These are phyloP conservation scores for Magnusiomyces tetraspermus DNA, from an alignment of 1,139 yeast species.

Conservation along the genomic window DNA sequence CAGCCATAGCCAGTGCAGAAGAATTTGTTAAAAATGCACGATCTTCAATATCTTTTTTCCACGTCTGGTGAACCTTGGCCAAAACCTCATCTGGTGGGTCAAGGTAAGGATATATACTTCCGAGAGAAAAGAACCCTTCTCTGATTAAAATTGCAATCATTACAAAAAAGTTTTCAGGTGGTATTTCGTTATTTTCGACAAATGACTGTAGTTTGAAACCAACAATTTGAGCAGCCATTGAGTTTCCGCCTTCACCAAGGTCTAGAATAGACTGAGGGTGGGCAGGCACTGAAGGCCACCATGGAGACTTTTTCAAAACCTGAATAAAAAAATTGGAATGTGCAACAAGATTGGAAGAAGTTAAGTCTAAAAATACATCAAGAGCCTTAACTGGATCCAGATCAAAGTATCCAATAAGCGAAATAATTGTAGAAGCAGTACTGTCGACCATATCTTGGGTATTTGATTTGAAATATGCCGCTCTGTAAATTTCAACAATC, in stretches of 20 bases:
- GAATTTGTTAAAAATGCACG: constrained; percentile 58
- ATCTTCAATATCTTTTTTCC: constrained; percentile 48
- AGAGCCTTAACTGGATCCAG: constrained; percentile 69
- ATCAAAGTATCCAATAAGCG: constrained; percentile 64
- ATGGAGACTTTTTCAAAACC: constrained; percentile 45
- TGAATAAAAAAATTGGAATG: constrained; percentile 41
- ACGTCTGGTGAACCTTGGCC: constrained; percentile 37
- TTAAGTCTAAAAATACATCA: constrained; percentile 50
- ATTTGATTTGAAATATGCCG: constrained; percentile 36
- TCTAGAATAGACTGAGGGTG: constrained; percentile 28
- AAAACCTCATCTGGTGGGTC: constrained; percentile 40
- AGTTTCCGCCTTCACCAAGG: constrained; percentile 46
- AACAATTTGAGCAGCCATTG: constrained; percentile 50
- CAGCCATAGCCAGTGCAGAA: constrained; percentile 79
- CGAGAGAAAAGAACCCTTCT: constrained; percentile 58
- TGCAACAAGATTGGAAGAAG: constrained; percentile 38
- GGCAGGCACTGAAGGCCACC: constrained; percentile 54
- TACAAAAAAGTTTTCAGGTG: constrained; percentile 41
- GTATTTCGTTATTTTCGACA: constrained; percentile 29
- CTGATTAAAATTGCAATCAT: constrained; percentile 51
- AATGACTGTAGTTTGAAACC: constrained; percentile 44
- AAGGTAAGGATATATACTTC: constrained; percentile 49
- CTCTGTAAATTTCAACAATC: constrained; percentile 40
- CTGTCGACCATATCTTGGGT: constrained; percentile 38
- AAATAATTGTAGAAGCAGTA: constrained; percentile 45